Evolutionary conservation across 345 rosid genomes (phyloP), one percentile per base, ranked within the genome.

Genomic region (Trapa incisa): DNA sequence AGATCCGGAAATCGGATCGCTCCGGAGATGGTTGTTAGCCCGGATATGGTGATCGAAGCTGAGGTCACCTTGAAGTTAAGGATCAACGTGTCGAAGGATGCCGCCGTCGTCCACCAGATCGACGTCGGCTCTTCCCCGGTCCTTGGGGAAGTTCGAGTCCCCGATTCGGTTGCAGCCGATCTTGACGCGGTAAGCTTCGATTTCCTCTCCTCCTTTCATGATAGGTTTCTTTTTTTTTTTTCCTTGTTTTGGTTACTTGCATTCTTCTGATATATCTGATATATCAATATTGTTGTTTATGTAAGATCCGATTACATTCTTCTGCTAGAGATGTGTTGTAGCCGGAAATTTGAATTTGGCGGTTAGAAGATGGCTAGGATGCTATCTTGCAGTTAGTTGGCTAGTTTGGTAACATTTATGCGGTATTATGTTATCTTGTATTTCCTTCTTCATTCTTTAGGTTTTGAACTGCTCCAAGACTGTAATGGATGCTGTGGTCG

Each of bases 131-230:
- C 71, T 37, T 9, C n/a, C 60, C 75, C 80, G 48, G 70, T 69
- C 65, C 67, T 80, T 33, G 58, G 67, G 11, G 75, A 76, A 47
- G 71, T 65, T 43, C 65, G 61, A 4, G 71, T 68, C 42, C 0
- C 71, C 39, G 80, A 82, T 32, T 72, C 84, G 17, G 61, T 82
- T 65, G 69, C 84, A 12, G 39, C 81, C 52, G 79, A 81, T 54
- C 72, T 79, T 56, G 85, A 83, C 39, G 71, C 89, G 72, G 89
- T 85, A 47, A n/a, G 80, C 75, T 67, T 48, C 66, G 43, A 64
- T 67, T 22, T 50, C 7, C 43, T 41, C 7, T 3, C 2, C 43
- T 41, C 7, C 43, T 41, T 8, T 41, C 43, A 22, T 22, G 29
- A 22, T 22, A 22, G 29, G 29, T 22, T 22, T 22, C 43, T 2